These are phyloP conservation scores for Hypoxylon sp. DNA, from an alignment of 2,329 filamentous ascomycete genomes.

Conservation along the genomic window DNA sequence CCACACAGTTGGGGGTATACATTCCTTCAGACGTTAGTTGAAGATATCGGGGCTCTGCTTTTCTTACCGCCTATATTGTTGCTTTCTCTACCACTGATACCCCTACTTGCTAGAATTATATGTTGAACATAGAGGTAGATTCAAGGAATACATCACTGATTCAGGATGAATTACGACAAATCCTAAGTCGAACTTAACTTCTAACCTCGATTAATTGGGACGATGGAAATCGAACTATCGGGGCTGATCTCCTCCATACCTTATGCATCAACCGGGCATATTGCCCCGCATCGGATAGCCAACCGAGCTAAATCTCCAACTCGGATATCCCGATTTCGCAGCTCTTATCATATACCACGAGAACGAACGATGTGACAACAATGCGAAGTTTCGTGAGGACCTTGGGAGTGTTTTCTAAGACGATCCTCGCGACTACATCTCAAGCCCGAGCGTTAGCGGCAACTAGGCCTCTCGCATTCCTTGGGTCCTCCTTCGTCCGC, in stretches of 20 bases:
- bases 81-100: neutral
- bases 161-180: neutral
- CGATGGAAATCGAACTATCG: neutral
- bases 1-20: neutral
- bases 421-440: constrained; percentile 10
- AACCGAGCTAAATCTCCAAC: constrained; percentile 18
- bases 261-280: constrained; percentile 25
- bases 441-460: constrained; percentile 9
- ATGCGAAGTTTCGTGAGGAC: constrained; percentile 50
- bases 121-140: neutral
- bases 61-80: neutral
- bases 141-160: neutral
- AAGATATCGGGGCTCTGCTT: neutral
- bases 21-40: neutral
- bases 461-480: constrained; percentile 31
- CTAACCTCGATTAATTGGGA: neutral
- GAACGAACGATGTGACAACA: constrained; percentile 43
- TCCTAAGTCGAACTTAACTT: neutral
- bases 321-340: constrained; percentile 49
- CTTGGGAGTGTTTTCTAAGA: constrained; percentile 43
- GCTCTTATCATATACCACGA: constrained; percentile 22
- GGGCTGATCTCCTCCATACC: constrained; percentile 12
- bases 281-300: constrained; percentile 28
- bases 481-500: constrained; percentile 28
- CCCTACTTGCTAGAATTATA: neutral